phyloP scores from a whole-genome alignment of 192 early-diverging fungal genomes.

The Geranomyces michiganensis region DNA sequence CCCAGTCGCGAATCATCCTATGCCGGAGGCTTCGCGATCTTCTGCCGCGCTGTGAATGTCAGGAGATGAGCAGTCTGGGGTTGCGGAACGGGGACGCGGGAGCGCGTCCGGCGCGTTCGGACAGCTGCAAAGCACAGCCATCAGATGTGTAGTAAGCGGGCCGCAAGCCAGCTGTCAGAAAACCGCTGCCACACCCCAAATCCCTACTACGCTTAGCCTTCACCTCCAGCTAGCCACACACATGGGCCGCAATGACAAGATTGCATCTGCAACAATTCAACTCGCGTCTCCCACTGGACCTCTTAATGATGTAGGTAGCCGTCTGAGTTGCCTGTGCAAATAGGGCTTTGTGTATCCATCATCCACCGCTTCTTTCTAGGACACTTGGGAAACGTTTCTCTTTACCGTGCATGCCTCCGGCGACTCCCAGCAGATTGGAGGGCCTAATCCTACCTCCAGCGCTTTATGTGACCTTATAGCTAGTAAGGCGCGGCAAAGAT shows the following conservation, averaged over 20 bases:
- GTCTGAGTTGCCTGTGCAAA: neutral
- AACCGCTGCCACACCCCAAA: too few relatives aligned
- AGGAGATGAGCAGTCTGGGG: too few relatives aligned
- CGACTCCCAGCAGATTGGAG: slow-evolving; percentile 5
- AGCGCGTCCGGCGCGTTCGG: too few relatives aligned
- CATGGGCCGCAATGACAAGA: slow-evolving; percentile 35
- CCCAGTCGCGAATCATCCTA: slow-evolving; percentile 31
- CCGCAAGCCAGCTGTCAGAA: too few relatives aligned
- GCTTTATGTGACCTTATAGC: slow-evolving; percentile 40
- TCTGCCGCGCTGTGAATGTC: too few relatives aligned
- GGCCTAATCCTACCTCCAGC: neutral
- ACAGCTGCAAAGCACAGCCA: too few relatives aligned
- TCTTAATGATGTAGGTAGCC: slow-evolving; percentile 37
- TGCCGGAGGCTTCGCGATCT: too few relatives aligned
- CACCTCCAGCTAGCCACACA: too few relatives aligned
- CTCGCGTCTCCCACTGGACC: slow-evolving; percentile 19
- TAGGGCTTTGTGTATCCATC: neutral
- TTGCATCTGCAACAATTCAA: slow-evolving; percentile 29
- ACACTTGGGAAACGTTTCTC: slow-evolving; percentile 42
- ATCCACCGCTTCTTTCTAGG: slow-evolving; percentile 25
- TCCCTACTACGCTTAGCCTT: too few relatives aligned
- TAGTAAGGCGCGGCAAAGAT: slow-evolving; percentile 43
- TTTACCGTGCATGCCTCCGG: slow-evolving; percentile 34
- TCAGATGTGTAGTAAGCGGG: too few relatives aligned
- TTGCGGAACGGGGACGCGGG: too few relatives aligned